A percentile compares a stretch with the other conserved stretches of the same genome.
These are phyloP conservation scores for Fusarium gaditjirri DNA, from an alignment of 2,329 filamentous ascomycete genomes.

Conservation along the genomic window DNA sequence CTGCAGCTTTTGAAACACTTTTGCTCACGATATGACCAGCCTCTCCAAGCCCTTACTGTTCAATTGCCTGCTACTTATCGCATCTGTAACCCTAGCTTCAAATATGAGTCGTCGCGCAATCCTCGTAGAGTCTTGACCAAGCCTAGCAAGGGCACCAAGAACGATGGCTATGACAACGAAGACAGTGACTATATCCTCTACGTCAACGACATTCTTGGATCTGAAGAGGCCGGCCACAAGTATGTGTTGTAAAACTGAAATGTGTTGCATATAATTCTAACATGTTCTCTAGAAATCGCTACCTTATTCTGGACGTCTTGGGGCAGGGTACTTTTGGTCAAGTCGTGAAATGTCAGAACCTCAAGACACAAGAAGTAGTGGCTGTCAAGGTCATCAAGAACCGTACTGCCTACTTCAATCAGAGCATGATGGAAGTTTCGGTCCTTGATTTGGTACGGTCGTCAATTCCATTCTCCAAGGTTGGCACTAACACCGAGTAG, in stretches of 20 bases:
- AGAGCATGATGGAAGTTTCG: conserved; percentile 99
- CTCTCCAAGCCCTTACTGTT: conserved; percentile 92
- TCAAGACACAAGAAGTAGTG: conserved; percentile 98
- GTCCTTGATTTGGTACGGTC: conserved; percentile 84
- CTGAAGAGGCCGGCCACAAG: conserved; percentile 98
- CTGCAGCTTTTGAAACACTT: neutral
- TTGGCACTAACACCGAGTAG: conserved; percentile 58
- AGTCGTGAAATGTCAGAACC: conserved; percentile 98
- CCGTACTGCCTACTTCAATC: conserved; percentile 98
- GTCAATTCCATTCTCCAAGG: neutral
- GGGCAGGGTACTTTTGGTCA: conserved; percentile 98
- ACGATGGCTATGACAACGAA: conserved; percentile 98
- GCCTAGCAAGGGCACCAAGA: conserved; percentile 97
- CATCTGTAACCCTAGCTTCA: conserved; percentile 97
- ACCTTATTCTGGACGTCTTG: conserved; percentile 95
- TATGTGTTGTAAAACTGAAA: conserved; percentile 54
- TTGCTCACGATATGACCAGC: conserved; percentile 61
- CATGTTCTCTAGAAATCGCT: conserved; percentile 76
- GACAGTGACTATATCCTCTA: conserved; percentile 99
- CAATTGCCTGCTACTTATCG: conserved; percentile 95
- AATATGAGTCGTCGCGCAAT: conserved; percentile 98
- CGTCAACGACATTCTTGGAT: conserved; percentile 97
- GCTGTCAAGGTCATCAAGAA: conserved; percentile 99
- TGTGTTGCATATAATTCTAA: conserved; percentile 14
- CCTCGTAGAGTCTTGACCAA: conserved; percentile 96